Base-by-base conservation (phyloP, 148 eudicot species). In the Chenopodium berlandieri region DNA sequence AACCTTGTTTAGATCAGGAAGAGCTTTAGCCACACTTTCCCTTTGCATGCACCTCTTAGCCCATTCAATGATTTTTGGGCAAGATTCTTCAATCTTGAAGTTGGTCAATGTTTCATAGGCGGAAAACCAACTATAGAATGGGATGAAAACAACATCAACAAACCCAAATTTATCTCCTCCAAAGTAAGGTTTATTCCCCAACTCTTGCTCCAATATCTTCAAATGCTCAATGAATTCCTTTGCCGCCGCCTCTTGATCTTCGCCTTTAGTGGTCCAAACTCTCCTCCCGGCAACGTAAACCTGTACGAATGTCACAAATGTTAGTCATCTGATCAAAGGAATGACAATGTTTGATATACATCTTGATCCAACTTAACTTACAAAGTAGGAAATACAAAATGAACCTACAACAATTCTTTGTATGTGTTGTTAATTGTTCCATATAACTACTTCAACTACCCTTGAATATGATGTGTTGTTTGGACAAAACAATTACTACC, bases 161-260 rank as follows among this genome's bases (percentile, higher is more conserved):
- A 76, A 85, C 22, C 91, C 91, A 2, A 90, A 84, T 4, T 27
- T 48, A 40, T 87, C 90, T 0, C 91, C 93, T 47, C 90, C 89
- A 68, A 90, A 90, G 78, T 78, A 90, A 3, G 87, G 83, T 31
- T 87, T 88, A 37, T 86, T 86, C 0, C 91, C 88, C 0, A 90
- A 79, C 37, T 84, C 58, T 60, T 80, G 84, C 72, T 89, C 93
- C n/a, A 89, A 58, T 32, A 81, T 1, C 54, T 84, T 87, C 67
- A 83, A 79, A 52, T 14, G 19, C 9, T 83, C 89, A 22, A 87
- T 44, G 52, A 73, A 72, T 12, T 84, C 86, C 56, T 77, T 84
- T 75, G 77, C 81, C 5, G 78, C 81, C 30, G 71, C 83, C 62
- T 89, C 90, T 30, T 81, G 86, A 0, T 82, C 91, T 63, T 83